phyloP scores from a whole-genome alignment of 2,329 filamentous ascomycete species.

The Fusarium sp. region DNA sequence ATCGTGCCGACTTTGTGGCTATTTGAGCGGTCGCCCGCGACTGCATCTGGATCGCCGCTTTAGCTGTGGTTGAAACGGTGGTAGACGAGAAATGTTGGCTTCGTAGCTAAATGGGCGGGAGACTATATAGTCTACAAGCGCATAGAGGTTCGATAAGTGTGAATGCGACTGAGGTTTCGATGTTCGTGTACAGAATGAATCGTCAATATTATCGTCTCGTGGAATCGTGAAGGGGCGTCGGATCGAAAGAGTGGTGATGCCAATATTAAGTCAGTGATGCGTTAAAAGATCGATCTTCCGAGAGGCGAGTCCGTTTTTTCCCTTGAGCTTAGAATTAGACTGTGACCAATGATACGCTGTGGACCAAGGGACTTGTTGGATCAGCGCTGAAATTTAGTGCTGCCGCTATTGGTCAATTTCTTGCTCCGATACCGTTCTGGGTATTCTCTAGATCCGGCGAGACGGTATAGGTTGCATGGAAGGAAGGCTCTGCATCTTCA shows the following conservation, averaged over 20 bases:
- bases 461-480: not conserved
- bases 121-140: constrained; percentile 25
- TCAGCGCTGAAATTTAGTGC: constrained; percentile 3
- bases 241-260: constrained; percentile 24
- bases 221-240: constrained; percentile 6
- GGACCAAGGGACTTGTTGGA: constrained; percentile 13
- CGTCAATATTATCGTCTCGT: not conserved
- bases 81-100: constrained; percentile 17
- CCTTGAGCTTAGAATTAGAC: constrained; percentile 25
- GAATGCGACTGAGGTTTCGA: not conserved
- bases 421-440: constrained; percentile 10
- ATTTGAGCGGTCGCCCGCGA: constrained; percentile 61
- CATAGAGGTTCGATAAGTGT: constrained; percentile 1
- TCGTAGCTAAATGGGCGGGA: constrained; percentile 21
- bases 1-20: constrained; percentile 54
- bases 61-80: constrained; percentile 36
- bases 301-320: constrained; percentile 45
- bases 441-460: not conserved
- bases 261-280: constrained; percentile 24
- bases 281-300: constrained; percentile 22
- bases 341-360: constrained; percentile 39
- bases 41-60: constrained; percentile 55
- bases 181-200: not conserved
- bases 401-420: constrained; percentile 43
- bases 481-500: not conserved